These are phyloP conservation scores for Sphagnum tenellum DNA, from an alignment of 225 moss, liverwort and hornwort species.

Conservation along the genomic window DNA sequence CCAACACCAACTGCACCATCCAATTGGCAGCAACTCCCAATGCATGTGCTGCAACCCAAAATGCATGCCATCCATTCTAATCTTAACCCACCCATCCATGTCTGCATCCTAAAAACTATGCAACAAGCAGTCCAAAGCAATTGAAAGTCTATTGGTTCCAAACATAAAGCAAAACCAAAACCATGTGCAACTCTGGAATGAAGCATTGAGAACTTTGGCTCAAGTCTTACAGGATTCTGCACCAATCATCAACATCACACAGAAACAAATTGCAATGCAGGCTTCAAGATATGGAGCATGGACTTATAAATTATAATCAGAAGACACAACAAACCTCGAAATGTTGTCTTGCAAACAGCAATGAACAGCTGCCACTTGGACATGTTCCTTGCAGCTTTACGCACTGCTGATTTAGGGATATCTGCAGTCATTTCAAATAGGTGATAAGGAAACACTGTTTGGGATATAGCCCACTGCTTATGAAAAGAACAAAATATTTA, in stretches of 20 bases:
- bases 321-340: slow-evolving; percentile 49
- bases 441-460: not conserved
- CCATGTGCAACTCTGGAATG: no score
- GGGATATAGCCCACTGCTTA: not conserved
- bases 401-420: slow-evolving; percentile 90
- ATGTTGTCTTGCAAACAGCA: slow-evolving; percentile 70
- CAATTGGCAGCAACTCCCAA: slow-evolving; percentile 88
- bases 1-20: slow-evolving; percentile 83
- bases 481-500: not conserved
- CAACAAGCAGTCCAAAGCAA: no score
- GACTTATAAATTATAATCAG: not conserved
- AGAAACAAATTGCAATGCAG: not conserved
- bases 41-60: slow-evolving; percentile 64
- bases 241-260: not conserved
- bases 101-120: no score
- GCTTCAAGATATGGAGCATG: not conserved
- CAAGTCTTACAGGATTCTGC: not conserved
- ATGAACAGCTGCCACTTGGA: slow-evolving; percentile 55
- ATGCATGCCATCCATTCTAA: not conserved
- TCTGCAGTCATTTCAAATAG: slow-evolving; percentile 34
- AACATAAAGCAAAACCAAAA: no score
- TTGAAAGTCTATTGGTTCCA: no score
- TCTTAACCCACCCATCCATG: no score
- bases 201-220: not conserved
- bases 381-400: slow-evolving; percentile 76